phyloP scores from a whole-genome alignment of 2,329 filamentous ascomycete genomes.

The Aureobasidium sp. region DNA sequence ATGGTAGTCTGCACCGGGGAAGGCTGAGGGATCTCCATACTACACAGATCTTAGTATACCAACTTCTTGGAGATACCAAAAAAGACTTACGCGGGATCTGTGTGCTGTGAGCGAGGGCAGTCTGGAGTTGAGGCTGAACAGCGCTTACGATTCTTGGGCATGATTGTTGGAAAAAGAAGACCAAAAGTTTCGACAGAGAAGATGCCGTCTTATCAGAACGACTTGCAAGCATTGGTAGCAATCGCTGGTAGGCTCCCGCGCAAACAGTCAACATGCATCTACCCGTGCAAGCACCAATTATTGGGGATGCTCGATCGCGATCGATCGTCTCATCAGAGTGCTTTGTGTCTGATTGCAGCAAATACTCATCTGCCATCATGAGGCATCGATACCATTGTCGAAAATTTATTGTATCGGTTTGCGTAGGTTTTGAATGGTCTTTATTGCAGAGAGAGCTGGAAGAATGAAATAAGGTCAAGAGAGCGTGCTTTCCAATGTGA shows the following conservation, averaged over 20 bases:
- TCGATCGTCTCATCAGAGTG: neutral
- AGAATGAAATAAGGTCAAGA: too few species aligned
- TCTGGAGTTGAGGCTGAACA: neutral
- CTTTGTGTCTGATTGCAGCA: neutral
- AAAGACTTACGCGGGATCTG: neutral
- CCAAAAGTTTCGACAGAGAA: neutral
- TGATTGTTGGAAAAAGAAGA: neutral
- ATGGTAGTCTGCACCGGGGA: too few species aligned
- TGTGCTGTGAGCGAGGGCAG: neutral
- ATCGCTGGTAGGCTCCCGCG: too few species aligned
- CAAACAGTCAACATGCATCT: neutral
- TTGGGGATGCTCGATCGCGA: neutral
- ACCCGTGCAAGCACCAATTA: neutral
- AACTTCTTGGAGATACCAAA: neutral
- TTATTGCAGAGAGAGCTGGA: too few species aligned
- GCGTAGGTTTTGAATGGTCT: too few species aligned
- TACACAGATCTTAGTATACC: too few species aligned
- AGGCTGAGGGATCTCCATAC: too few species aligned
- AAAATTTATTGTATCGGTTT: too few species aligned
- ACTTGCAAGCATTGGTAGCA: too few species aligned
- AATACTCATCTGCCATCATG: neutral
- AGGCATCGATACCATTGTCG: too few species aligned
- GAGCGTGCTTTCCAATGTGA: too few species aligned
- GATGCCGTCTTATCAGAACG: neutral
- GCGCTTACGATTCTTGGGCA: neutral